These are phyloP conservation scores for Hypoxylon cercidicola DNA, from an alignment of 495 filamentous ascomycete genomes.

Conservation along the genomic window DNA sequence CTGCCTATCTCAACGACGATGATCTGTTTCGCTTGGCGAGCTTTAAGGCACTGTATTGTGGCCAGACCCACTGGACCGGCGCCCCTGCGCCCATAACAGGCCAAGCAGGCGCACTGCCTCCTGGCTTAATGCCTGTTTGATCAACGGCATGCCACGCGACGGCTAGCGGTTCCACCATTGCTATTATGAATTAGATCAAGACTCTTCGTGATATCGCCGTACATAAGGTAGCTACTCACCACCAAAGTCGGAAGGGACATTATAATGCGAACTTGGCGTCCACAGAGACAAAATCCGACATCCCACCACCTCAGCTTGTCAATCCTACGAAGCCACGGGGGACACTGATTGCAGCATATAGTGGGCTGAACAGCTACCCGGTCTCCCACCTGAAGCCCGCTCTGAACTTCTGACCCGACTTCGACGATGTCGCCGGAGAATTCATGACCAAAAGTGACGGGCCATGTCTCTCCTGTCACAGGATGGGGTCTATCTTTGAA, in stretches of 20 bases:
- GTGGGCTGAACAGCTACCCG: conserved; percentile 68
- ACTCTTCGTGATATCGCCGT: not conserved
- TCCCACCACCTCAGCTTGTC: conserved; percentile 67
- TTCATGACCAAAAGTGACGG: conserved; percentile 69
- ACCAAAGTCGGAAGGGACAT: conserved; percentile 62
- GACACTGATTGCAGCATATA: conserved; percentile 67
- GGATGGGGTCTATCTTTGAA: conserved; percentile 57
- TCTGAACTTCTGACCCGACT: conserved; percentile 61
- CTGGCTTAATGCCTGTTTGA: conserved; percentile 44
- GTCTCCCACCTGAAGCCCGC: conserved; percentile 62
- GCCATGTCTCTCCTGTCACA: not conserved
- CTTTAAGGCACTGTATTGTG: conserved; percentile 65
- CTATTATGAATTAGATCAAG: conserved; percentile 24
- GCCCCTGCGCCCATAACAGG: conserved; percentile 68
- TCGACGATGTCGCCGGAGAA: conserved; percentile 70
- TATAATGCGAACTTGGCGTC: conserved; percentile 57
- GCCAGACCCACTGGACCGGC: conserved; percentile 70
- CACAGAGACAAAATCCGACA: conserved; percentile 66
- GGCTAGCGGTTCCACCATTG: conserved; percentile 68
- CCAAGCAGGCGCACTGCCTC: conserved; percentile 57
- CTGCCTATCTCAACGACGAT: conserved; percentile 69
- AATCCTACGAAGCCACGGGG: conserved; percentile 69
- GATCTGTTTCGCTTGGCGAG: conserved; percentile 58
- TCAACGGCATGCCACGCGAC: conserved; percentile 72
- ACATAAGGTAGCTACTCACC: conserved; percentile 1